A percentile compares a stretch with the other conserved stretches of the same genome.
Evolutionary conservation across 306 rosid species (phyloP).

Genomic region (Vigna trinervia): DNA sequence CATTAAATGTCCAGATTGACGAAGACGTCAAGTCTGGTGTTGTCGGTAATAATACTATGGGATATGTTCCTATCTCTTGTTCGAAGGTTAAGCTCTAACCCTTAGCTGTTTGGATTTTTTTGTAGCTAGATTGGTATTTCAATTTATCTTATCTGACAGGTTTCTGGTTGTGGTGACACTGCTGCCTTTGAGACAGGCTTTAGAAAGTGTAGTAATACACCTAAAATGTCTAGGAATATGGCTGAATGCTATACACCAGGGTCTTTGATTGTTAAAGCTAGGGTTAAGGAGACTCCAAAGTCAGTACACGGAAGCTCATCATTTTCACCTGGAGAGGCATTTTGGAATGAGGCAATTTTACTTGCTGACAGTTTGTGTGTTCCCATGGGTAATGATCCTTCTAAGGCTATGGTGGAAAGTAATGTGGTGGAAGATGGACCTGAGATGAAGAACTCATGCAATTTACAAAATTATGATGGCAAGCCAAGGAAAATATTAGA

Average conservation of each 20-base stretch:
- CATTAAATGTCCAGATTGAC: constrained; percentile 34
- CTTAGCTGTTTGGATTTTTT: constrained; percentile 32
- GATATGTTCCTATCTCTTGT: constrained; percentile 42
- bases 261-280: constrained; percentile 60
- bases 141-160: constrained; percentile 50
- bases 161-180: constrained; percentile 46
- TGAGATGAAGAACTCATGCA: constrained; percentile 55
- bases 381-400: constrained; percentile 53
- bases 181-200: constrained; percentile 53
- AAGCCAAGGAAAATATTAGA: constrained; percentile 56
- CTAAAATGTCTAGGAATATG: constrained; percentile 52
- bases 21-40: constrained; percentile 49
- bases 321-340: constrained; percentile 95
- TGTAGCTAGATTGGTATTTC: constrained; percentile 14
- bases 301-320: constrained; percentile 76
- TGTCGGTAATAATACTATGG: constrained; percentile 51
- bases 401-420: constrained; percentile 54
- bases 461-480: constrained; percentile 58
- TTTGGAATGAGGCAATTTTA: constrained; percentile 94
- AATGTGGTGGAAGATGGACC: constrained; percentile 47
- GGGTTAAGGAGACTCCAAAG: constrained; percentile 68
- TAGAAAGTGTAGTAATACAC: constrained; percentile 68
- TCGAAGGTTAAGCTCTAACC: constrained; percentile 43
- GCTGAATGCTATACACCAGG: constrained; percentile 75
- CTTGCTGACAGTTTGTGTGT: constrained; percentile 78